Base-by-base conservation (phyloP, 805 yeast genomes). In the Komagataella pseudopastoris region DNA sequence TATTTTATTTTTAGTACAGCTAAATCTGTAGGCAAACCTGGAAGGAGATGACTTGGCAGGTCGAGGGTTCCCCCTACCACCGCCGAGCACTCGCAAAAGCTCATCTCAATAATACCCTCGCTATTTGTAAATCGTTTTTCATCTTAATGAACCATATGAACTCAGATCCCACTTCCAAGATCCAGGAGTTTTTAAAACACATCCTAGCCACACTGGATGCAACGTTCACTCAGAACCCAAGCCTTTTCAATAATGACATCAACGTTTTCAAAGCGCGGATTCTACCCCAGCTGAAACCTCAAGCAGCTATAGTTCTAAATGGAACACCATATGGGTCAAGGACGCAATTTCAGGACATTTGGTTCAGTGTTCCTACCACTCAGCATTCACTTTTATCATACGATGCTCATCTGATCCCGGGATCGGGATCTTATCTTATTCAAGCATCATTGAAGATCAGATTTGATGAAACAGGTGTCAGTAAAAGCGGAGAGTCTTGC, bases 401-500 rank as follows among this genome's bases (percentile, higher is more conserved):
- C 51, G 91, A 85, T 61, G 74, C 78, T 48, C 93, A 85, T 59
- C 66, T 78, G 53, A 74, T 85, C 7, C 86, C 86, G 0, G 80
- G 79, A 1, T 69, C 76, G 0, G 62, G 71, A 44, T 70, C 83
- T 6, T 74, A 73, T 52, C 65, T 78, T 14, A 69, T 77, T n/a
- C 70, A 76, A 2, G 63, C 66, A 6, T 70, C 71, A 50, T 69
- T 78, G 14, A 85, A 83, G 62, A 85, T 85, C 10, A 71, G 81
- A 54, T 85, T 85, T 58, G 93, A 86, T 63, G 93, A 86, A 59
- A 75, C 83, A 51, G 93, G 93, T 0, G 74, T 70, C 54, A 82
- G 80, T 54, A 76, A 81, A 60, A 59, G 77, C 23, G 89, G 89
- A 2, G 85, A 81, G 51, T 72, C 78, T 18, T 77, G 88, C 0